Evolutionary conservation across 2,329 filamentous ascomycete species (phyloP), one percentile per base, ranked within the genome.

Genomic region (Verticillium klebahnii): DNA sequence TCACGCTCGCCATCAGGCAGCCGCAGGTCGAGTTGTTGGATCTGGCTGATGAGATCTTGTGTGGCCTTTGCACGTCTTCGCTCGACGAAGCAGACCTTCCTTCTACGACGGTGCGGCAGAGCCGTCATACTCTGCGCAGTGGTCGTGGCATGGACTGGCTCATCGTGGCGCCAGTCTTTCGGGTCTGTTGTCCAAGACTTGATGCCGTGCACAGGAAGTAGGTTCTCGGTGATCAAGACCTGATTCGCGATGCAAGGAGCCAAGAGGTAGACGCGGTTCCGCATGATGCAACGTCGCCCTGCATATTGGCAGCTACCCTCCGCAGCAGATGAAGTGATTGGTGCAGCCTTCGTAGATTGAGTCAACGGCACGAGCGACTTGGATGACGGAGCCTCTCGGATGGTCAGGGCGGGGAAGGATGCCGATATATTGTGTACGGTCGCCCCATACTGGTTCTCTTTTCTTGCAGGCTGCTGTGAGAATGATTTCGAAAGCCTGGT

Each of bases 161-260:
- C n/a, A 9, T 50, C n/a, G 14, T 65, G 55, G 5, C 70, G 56
- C 72, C 80, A 84, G 3, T 66, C 65, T 14, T 71, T 65, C 0
- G 77, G 71, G 5, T 80, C 71, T 0, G 69, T 68, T 1, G 75
- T 65, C 17, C 75, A 71, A 0, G 69, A 60, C 2, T 65, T 37
- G 40, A 83, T 69, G 1, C 80, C 81, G 52, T 85, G 83, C 0
- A 67, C 67, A 1, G 65, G 63, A 1, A 84, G 69, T 0, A 84
- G 68, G 25, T 73, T 68, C 1, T 77, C 73, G 0, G 73, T 73
- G 6, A 80, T 67, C 65, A 71, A 71, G 0, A 72, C 71, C 11
- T 72, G 72, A 2, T 68, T 62, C 14, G 77, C 68, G 17, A 83
- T 74, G 58, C 74, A 78, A 0, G 77, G 76, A 0, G 79, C 73